A percentile compares a stretch with the other conserved stretches of the same genome.
These are phyloP conservation scores for Silene noctiflora DNA, from an alignment of 179 eudicot species.

Conservation along the genomic window DNA sequence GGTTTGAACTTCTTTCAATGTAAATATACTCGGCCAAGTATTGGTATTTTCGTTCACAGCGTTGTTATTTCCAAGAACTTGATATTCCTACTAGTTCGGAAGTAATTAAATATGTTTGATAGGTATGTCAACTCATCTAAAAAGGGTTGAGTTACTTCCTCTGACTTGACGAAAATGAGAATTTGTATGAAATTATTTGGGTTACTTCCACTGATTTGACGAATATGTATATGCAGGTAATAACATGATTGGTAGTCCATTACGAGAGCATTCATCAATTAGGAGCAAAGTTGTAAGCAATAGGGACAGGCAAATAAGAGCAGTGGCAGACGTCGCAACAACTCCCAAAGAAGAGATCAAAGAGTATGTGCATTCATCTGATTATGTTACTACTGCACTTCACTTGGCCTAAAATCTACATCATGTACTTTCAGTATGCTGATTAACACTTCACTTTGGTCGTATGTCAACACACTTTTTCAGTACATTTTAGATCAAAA, in stretches of 20 bases:
- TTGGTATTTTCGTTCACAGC: not conserved
- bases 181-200: too few relatives aligned
- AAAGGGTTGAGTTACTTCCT: too few relatives aligned
- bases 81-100: too few relatives aligned
- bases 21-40: not conserved
- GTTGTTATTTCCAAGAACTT: not conserved
- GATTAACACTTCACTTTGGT: too few relatives aligned
- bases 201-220: too few relatives aligned
- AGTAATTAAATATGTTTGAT: too few relatives aligned
- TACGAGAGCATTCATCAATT: slow-evolving; percentile 27
- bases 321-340: slow-evolving; percentile 44
- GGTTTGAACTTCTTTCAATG: not conserved
- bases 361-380: slow-evolving; percentile 42
- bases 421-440: too few relatives aligned
- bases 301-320: slow-evolving; percentile 31
- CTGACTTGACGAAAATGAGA: too few relatives aligned
- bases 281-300: slow-evolving; percentile 28
- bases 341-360: slow-evolving; percentile 52
- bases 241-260: slow-evolving; percentile 36
- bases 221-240: slow-evolving; percentile 48
- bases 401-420: too few relatives aligned
- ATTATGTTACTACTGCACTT: not conserved
- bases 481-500: not conserved
- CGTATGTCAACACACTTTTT: too few relatives aligned
- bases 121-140: too few relatives aligned